Percentiles rank a stretch among this genome's conserved stretches.
These are phyloP conservation scores for Triticum dicoccoides DNA, from an alignment of 176 grass and related monocot genomes.

Conservation along the genomic window DNA sequence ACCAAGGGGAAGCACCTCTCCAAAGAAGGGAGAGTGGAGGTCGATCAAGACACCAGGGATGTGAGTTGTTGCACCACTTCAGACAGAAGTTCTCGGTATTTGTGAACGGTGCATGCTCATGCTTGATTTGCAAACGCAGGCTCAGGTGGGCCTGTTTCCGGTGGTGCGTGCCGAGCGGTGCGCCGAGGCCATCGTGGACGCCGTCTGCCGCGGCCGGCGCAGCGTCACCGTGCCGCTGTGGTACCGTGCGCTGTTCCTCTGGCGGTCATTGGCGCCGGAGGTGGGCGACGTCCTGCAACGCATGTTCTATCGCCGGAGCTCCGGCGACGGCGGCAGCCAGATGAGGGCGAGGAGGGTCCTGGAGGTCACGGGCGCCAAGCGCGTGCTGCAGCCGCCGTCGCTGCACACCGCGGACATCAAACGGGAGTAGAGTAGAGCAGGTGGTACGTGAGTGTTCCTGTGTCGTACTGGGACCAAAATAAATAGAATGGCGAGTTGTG, in stretches of 20 bases:
- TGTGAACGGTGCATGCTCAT: no score
- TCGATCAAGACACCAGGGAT: slow-evolving; percentile 56
- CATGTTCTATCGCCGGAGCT: slow-evolving; percentile 43
- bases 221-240: slow-evolving; percentile 53
- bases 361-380: slow-evolving; percentile 40
- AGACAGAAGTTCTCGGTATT: no score
- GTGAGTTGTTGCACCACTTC: slow-evolving; percentile 25
- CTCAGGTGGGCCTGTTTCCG: slow-evolving; percentile 56
- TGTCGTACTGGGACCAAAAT: not conserved
- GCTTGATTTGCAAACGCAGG: slow-evolving; percentile 39
- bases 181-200: slow-evolving; percentile 63
- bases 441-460: not conserved
- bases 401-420: slow-evolving; percentile 45
- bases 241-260: slow-evolving; percentile 60
- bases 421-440: slow-evolving; percentile 13
- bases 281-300: slow-evolving; percentile 42
- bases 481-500: not conserved
- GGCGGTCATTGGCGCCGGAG: slow-evolving; percentile 56
- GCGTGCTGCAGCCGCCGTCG: slow-evolving; percentile 54
- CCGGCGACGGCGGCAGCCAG: not conserved
- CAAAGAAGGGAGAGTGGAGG: slow-evolving; percentile 33
- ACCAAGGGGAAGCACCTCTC: slow-evolving; percentile 67
- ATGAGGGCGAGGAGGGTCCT: slow-evolving; percentile 36
- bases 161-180: slow-evolving; percentile 37
- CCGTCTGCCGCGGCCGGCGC: slow-evolving; percentile 37